A percentile compares a stretch with the other conserved stretches of the same genome.
Conservation (phyloP, 345 rosid species). For the Schrenkiella parvula region DNA sequence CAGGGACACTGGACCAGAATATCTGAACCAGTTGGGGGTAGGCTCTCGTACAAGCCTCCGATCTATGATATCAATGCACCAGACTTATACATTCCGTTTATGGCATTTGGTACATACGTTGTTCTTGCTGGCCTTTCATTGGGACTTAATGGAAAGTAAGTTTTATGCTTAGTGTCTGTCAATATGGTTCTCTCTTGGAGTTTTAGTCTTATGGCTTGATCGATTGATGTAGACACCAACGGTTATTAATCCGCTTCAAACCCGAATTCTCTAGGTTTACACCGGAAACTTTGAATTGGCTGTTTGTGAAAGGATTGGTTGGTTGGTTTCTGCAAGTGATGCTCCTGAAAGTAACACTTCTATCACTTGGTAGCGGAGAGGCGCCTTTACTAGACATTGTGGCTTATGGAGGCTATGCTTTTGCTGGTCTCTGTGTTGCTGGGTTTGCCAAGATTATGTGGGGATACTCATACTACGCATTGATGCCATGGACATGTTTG, state of each 20-base stretch:
- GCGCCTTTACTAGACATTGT: conserved; percentile 48
- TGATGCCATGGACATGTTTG: conserved; percentile 45
- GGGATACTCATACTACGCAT: conserved; percentile 39
- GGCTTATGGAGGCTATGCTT: conserved; percentile 56
- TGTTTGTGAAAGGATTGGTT: conserved; percentile 49
- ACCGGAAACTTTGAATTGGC: conserved; percentile 57
- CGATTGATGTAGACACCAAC: background rate
- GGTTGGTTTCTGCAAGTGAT: conserved; percentile 53
- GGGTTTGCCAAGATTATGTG: conserved; percentile 35
- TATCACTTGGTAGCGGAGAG: conserved; percentile 52
- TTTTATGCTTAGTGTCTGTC: background rate
- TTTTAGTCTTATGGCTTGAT: background rate
- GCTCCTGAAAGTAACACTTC: conserved; percentile 42
- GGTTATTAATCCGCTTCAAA: background rate
- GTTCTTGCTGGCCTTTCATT: conserved; percentile 67
- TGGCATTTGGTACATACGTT: conserved; percentile 66
- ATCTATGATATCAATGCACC: conserved; percentile 74
- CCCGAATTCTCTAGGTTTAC: conserved; percentile 27
- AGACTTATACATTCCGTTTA: conserved; percentile 66
- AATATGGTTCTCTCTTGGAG: background rate
- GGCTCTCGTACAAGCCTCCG: conserved; percentile 64
- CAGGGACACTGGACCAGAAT: conserved; percentile 76
- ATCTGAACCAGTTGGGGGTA: conserved; percentile 65
- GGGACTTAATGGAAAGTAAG: conserved; percentile 61
- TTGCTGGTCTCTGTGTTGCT: conserved; percentile 49